Conservation (phyloP, 2,329 filamentous ascomycete species). For the Verticillium zaregamsianum region DNA sequence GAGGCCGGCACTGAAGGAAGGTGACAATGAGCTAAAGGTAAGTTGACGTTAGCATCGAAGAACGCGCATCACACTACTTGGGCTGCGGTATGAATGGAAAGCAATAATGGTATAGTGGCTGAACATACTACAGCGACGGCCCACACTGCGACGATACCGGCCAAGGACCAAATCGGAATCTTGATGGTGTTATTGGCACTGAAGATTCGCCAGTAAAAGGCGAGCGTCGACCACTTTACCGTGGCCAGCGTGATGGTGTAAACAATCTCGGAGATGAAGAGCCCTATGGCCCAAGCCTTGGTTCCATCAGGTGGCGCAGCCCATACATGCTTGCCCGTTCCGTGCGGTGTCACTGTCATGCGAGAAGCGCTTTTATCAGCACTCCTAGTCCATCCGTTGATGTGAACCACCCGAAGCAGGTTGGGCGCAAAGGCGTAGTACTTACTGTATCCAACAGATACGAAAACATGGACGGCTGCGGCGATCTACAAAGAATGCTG, state of each 20-base stretch:
- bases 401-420: not conserved
- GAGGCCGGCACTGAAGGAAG: slow-evolving; percentile 14
- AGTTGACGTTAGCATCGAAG: not conserved
- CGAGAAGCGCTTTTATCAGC: not conserved
- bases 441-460: slow-evolving; percentile 14
- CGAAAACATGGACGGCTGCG: slow-evolving; percentile 10
- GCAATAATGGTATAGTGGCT: not conserved
- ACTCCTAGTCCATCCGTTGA: not conserved
- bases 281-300: slow-evolving; percentile 14
- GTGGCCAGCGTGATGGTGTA: slow-evolving; percentile 14
- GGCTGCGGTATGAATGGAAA: too few species aligned
- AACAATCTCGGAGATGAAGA: slow-evolving; percentile 17
- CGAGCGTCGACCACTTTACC: slow-evolving; percentile 19
- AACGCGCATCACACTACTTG: not conserved
- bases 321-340: slow-evolving; percentile 19
- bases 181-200: slow-evolving; percentile 14
- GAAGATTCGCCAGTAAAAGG: slow-evolving; percentile 21
- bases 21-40: slow-evolving; percentile 12
- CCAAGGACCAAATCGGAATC: slow-evolving; percentile 13
- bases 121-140: slow-evolving; percentile 15
- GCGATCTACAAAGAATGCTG: slow-evolving; percentile 3
- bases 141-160: slow-evolving; percentile 14
- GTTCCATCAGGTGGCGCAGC: slow-evolving; percentile 12
- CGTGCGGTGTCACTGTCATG: slow-evolving; percentile 13
- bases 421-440: not conserved